Conservation (phyloP, 2,329 filamentous ascomycete genomes). For the Aspergillus awamori region DNA sequence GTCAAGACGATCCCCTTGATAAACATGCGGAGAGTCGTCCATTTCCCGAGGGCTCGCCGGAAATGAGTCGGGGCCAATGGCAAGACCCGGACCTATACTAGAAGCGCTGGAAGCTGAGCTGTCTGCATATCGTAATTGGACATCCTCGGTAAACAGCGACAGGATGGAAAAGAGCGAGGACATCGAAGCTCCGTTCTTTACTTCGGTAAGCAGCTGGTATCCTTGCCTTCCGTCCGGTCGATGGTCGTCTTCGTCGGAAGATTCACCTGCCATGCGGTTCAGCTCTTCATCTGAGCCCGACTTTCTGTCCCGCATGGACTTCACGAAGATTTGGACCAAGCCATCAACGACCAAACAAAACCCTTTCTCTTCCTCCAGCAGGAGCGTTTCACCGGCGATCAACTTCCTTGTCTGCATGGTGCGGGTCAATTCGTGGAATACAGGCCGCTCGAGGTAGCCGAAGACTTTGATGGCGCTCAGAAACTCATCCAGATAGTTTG, state of each 20-base stretch:
- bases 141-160: conserved; percentile 93
- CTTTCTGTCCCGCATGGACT: conserved; percentile 65
- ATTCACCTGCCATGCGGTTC: conserved; percentile 48
- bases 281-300: conserved; percentile 44
- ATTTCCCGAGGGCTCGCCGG: conserved; percentile 42
- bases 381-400: conserved; percentile 91
- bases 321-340: conserved; percentile 96
- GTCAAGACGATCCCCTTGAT: conserved; percentile 25
- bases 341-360: conserved; percentile 98
- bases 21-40: conserved; percentile 30
- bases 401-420: conserved; percentile 98
- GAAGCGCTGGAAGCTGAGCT: conserved; percentile 51
- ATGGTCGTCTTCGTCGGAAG: conserved; percentile 70
- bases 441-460: conserved; percentile 91
- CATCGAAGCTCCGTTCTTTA: conserved; percentile 97
- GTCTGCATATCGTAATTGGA: conserved; percentile 71
- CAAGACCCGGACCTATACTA: conserved; percentile 32
- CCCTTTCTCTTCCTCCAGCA: conserved; percentile 95
- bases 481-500: conserved; percentile 98
- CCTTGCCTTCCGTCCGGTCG: conserved; percentile 69
- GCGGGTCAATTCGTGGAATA: conserved; percentile 95
- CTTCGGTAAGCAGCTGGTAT: conserved; percentile 94
- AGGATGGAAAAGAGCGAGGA: conserved; percentile 97
- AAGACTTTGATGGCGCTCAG: conserved; percentile 99
- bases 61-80: conserved; percentile 41